Base-by-base conservation (phyloP, 129 eudicot genomes). In the Chrysanthemum makinoi region DNA sequence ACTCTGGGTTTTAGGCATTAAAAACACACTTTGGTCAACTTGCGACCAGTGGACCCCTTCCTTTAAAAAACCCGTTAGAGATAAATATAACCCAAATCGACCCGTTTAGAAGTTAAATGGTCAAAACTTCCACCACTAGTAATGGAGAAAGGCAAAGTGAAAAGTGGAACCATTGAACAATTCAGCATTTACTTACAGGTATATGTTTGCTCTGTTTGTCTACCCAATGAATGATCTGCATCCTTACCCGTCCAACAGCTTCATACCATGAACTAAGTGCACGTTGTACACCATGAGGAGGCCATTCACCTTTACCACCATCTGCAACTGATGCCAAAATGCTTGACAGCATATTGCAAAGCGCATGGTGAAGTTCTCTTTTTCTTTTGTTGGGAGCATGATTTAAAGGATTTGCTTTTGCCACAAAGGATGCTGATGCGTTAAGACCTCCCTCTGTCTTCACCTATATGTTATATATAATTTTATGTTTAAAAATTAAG, bases 201-300 rank as follows among this genome's bases (percentile, higher is more conserved):
- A 91, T 81, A 79, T 91, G 97, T 77, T 91, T 91, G 83, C 89
- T 88, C 73, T 91, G 97, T 70, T 91, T 91, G 77, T 91, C 97
- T 83, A 86, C 91, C 97, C 97, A 91, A 67, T 86, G 89, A 83
- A 72, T 74, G 71, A 91, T 88, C 73, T 88, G 96, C 77, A 66
- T 76, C 64, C 94, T 82, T 76, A 91, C 91, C 51, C 97, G 88
- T 14, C 84, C 94, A 82, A 88, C 90, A 66, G 97, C 94, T 76
- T 91, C 97, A 72, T 91, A 91, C 97, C 97, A 91, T 12, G 83
- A 77, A 75, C 81, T 79, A 56, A 91, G 91, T 43, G 93, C 97
- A 77, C 85, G 91, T 72, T 84, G 94, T 55, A 86, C 82, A 73
- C 96, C 91, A 60, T 93, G 72, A 65, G 97, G 97, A 61, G 97